phyloP scores from a whole-genome alignment of 768 basidiomycete genomes.

The Boletales sp. region DNA sequence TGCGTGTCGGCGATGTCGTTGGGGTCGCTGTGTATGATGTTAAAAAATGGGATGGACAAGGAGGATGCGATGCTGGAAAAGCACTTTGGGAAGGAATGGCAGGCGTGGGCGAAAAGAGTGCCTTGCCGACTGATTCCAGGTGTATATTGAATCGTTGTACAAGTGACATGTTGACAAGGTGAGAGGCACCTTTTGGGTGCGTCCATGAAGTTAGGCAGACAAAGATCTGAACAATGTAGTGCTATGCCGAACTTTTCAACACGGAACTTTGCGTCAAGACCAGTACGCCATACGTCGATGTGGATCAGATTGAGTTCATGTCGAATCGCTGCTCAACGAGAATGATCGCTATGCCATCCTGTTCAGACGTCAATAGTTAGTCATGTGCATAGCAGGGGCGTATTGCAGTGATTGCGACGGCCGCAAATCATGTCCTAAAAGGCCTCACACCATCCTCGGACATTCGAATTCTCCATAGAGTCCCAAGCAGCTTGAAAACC shows the following conservation, averaged over 20 bases:
- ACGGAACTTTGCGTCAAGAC: too few relatives aligned
- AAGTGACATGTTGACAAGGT: too few relatives aligned
- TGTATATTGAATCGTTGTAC: slow-evolving; percentile 1
- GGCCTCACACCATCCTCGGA: slow-evolving; percentile 68
- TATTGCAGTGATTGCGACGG: slow-evolving; percentile 44
- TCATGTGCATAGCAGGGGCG: too few relatives aligned
- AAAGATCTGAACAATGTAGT: too few relatives aligned
- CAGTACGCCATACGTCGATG: too few relatives aligned
- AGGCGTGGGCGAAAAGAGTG: slow-evolving; percentile 10
- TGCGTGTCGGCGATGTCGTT: neutral
- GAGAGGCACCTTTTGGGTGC: too few relatives aligned
- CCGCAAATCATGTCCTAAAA: slow-evolving; percentile 52
- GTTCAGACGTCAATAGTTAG: too few relatives aligned
- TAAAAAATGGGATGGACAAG: slow-evolving; percentile 14
- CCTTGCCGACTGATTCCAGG: slow-evolving; percentile 14
- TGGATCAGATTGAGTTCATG: too few relatives aligned
- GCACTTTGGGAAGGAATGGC: slow-evolving; percentile 19
- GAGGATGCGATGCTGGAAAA: slow-evolving; percentile 17
- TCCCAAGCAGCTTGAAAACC: slow-evolving; percentile 63
- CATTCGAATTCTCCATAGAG: slow-evolving; percentile 38
- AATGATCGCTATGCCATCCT: too few relatives aligned
- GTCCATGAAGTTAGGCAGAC: too few relatives aligned
- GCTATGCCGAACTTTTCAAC: too few relatives aligned
- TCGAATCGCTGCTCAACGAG: too few relatives aligned
- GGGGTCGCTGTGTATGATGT: neutral